These are phyloP conservation scores for Huntiella omanensis DNA, from an alignment of 2,329 filamentous ascomycete genomes.

Conservation along the genomic window DNA sequence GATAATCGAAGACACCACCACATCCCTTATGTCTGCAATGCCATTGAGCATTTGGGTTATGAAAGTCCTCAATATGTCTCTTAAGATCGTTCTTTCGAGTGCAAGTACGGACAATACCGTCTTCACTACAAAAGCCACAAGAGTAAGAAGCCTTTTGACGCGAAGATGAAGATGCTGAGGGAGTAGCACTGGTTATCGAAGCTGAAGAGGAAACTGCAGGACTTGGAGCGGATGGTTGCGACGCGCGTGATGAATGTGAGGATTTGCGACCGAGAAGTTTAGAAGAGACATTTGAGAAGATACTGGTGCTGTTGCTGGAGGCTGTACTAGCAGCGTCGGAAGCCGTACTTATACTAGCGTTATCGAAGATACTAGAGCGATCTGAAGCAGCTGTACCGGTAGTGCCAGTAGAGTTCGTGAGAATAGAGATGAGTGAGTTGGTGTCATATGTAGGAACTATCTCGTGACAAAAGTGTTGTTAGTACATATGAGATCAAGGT, in stretches of 20 bases:
- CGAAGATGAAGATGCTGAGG: constrained; percentile 11
- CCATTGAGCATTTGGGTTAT: constrained; percentile 28
- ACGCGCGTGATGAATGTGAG: constrained; percentile 12
- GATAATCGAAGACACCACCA: constrained; percentile 27
- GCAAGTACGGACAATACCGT: constrained; percentile 23
- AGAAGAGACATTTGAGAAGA: constrained; percentile 23
- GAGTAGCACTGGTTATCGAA: not conserved
- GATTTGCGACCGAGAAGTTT: constrained; percentile 18
- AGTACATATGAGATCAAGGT: constrained; percentile 11
- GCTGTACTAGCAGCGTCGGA: constrained; percentile 23
- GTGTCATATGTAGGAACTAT: constrained; percentile 12
- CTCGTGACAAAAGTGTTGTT: constrained; percentile 18
- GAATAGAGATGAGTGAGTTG: constrained; percentile 19
- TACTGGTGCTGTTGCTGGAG: constrained; percentile 16
- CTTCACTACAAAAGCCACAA: constrained; percentile 24
- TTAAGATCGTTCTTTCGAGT: constrained; percentile 30
- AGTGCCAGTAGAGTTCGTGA: constrained; percentile 15
- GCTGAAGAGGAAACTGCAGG: not conserved
- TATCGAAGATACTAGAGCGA: constrained; percentile 21
- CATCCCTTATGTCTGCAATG: constrained; percentile 26
- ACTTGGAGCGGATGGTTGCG: constrained; percentile 8
- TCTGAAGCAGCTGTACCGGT: constrained; percentile 18
- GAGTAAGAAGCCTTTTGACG: constrained; percentile 23
- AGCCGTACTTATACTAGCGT: constrained; percentile 20
- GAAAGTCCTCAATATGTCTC: constrained; percentile 29